phyloP scores from a whole-genome alignment of 495 filamentous ascomycete genomes.

The Penicillium canariense region DNA sequence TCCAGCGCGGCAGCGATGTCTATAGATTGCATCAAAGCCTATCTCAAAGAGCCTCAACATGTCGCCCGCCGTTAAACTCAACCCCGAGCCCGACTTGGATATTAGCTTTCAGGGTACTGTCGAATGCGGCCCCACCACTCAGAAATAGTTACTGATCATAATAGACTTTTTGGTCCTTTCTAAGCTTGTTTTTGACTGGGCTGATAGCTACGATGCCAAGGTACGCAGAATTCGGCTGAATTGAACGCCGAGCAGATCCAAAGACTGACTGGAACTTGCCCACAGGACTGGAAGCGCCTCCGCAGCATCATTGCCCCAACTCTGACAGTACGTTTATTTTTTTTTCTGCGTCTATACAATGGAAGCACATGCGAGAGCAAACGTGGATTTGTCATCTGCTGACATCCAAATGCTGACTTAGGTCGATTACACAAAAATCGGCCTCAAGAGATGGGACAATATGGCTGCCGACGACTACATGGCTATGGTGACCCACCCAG shows the following conservation, averaged over 20 bases:
- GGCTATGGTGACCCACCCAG: conserved; percentile 61
- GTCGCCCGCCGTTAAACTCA: conserved; percentile 27
- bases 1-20: not conserved
- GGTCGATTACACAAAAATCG: conserved; percentile 74
- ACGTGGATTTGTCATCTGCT: too few species aligned
- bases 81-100: conserved; percentile 25
- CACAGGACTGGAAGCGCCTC: conserved; percentile 67
- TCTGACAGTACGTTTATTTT: conserved; percentile 43
- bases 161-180: conserved; percentile 28
- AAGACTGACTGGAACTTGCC: not conserved
- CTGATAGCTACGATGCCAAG: conserved; percentile 78
- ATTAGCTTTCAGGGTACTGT: conserved; percentile 28
- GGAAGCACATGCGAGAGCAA: too few species aligned
- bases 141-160: not conserved
- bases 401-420: conserved; percentile 13
- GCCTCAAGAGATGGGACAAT: conserved; percentile 66
- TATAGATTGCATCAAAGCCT: not conserved
- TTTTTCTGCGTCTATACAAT: not conserved
- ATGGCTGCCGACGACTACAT: conserved; percentile 73
- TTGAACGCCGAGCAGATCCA: not conserved
- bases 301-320: conserved; percentile 69
- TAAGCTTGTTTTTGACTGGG: conserved; percentile 64
- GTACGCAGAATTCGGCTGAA: too few species aligned
- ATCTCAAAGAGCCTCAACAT: conserved; percentile 4
- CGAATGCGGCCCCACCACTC: not conserved